Evolutionary conservation across 148 eudicot genomes (phyloP), one percentile per base, ranked within the genome.

Genomic region (Silene conica): DNA sequence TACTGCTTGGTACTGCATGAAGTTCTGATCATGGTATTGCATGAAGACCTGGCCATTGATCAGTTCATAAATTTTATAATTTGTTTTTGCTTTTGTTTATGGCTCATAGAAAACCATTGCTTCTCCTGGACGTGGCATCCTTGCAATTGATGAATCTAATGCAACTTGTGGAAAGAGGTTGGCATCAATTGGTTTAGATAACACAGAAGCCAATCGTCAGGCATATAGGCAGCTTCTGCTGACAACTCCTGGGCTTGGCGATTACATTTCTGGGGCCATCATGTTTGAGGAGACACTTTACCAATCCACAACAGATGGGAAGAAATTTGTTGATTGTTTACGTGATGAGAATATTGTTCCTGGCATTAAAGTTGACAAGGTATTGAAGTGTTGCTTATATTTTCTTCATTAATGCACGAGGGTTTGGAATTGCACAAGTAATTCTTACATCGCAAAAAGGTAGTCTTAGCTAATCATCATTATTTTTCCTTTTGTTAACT

Each of bases 301-400:
- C 84, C 98, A 93, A 84, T 93, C 97, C 20, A 93, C 98, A 57
- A 86, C 87, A 48, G 89, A 93, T 78, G 98, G 98, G 23, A 93
- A 87, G 90, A 89, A 72, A 79, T 84, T 93, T 67, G 92, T 89
- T 13, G 97, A 93, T 41, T 85, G 89, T 82, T 81, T 91, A 80
- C 83, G 81, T 64, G 92, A 82, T 58, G 78, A 85, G 84, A 89
- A 89, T 54, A 91, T 93, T 58, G 89, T 93, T 56, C 98, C 98
- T 46, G 98, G 98, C 46, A 93, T 93, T 80, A 93, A 93, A 88
- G 98, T 93, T 43, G 98, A 93, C 76, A 91, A 91, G 97, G 98
- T 88, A 76, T 68, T 56, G 12, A 23, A 19, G 41, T 43, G 48
- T 41, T 66, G 56, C 22, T 21, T 58, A 8, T 19, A 16, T 63